These are phyloP conservation scores for Saccharomycopsis selenospora DNA, from an alignment of 805 yeast species.

Conservation along the genomic window DNA sequence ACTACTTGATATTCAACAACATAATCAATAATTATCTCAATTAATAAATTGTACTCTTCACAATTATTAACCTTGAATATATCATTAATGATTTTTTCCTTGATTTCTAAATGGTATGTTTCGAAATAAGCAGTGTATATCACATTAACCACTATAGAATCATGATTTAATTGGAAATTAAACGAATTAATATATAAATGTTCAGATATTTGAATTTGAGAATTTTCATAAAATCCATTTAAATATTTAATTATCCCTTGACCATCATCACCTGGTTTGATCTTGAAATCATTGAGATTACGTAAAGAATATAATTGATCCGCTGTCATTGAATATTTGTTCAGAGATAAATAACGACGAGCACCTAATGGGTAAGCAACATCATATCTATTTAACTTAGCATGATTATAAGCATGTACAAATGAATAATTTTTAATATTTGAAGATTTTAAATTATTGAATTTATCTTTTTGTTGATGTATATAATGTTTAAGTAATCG, in stretches of 20 bases:
- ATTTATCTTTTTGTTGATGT: neutral
- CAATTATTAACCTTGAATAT: neutral
- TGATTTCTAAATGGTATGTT: slow-evolving; percentile 1
- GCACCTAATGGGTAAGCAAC: too few species aligned
- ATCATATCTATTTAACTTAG: too few species aligned
- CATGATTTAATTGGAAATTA: neutral
- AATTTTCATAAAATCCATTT: neutral
- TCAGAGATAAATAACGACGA: too few species aligned
- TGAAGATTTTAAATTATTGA: neutral
- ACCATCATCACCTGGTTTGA: neutral
- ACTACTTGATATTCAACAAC: slow-evolving; percentile 2
- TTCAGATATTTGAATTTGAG: neutral
- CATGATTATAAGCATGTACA: too few species aligned
- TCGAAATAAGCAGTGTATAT: slow-evolving; percentile 1
- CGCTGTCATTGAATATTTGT: neutral
- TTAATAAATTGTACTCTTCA: slow-evolving; percentile 8
- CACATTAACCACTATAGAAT: neutral
- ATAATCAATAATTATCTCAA: slow-evolving; percentile 3
- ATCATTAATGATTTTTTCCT: neutral
- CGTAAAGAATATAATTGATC: neutral
- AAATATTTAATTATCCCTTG: neutral
- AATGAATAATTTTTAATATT: too few species aligned
- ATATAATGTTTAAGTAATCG: neutral
- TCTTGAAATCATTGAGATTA: neutral
- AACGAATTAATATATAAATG: slow-evolving; percentile 3